These are phyloP conservation scores for Pythium guiyangense DNA, from an alignment of 352 stramenopile genomes.

Conservation along the genomic window DNA sequence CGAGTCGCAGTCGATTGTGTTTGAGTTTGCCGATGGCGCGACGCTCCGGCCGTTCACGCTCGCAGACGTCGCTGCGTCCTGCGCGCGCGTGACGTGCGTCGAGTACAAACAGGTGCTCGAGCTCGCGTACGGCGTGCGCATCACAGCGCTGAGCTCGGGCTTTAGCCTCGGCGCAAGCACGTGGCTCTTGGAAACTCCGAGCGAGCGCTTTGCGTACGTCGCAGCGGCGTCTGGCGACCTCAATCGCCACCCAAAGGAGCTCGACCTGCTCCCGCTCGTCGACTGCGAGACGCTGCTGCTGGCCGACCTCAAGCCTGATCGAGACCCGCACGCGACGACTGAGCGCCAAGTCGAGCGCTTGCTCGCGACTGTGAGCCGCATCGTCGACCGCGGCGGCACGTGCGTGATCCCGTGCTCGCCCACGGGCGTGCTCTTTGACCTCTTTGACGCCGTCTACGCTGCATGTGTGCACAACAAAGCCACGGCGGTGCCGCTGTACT, in stretches of 20 bases:
- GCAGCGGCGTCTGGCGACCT: slow-evolving; percentile 70
- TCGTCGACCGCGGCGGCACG: slow-evolving; percentile 62
- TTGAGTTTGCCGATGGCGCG: slow-evolving; percentile 12
- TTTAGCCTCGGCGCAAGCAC: slow-evolving; percentile 63
- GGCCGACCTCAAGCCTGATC: slow-evolving; percentile 70
- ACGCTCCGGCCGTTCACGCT: slow-evolving; percentile 22
- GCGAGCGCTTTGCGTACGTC: slow-evolving; percentile 71
- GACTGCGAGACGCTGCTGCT: slow-evolving; percentile 79
- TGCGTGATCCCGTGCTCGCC: slow-evolving; percentile 61
- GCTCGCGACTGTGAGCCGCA: slow-evolving; percentile 43
- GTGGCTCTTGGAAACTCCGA: slow-evolving; percentile 71
- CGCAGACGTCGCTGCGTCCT: slow-evolving; percentile 41
- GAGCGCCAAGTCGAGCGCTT: slow-evolving; percentile 70
- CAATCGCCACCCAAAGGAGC: slow-evolving; percentile 80
- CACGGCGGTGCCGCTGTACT: slow-evolving; percentile 38
- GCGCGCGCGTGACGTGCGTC: slow-evolving; percentile 40
- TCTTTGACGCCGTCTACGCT: slow-evolving; percentile 67
- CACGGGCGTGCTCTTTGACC: slow-evolving; percentile 70
- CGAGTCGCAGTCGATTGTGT: background rate
- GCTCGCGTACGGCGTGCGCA: slow-evolving; percentile 59
- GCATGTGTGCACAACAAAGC: slow-evolving; percentile 42
- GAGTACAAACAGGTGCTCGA: slow-evolving; percentile 56
- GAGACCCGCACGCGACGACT: slow-evolving; percentile 65
- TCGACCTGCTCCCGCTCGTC: slow-evolving; percentile 68
- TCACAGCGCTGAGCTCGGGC: slow-evolving; percentile 75